These are phyloP conservation scores for Suillus luteus DNA, from an alignment of 768 basidiomycete genomes.

Conservation along the genomic window DNA sequence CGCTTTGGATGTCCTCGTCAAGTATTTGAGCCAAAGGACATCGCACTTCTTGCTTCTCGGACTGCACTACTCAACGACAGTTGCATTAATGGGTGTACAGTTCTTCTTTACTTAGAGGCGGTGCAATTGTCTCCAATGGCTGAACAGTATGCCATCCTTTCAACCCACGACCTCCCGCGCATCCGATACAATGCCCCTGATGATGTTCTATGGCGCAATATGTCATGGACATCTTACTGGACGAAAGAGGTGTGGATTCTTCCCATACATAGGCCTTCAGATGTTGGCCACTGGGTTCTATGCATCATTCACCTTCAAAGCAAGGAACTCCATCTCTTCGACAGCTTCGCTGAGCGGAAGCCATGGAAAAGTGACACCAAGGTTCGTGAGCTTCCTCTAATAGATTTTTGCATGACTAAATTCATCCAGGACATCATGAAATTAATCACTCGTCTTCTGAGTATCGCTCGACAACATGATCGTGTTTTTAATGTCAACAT, in stretches of 20 bases:
- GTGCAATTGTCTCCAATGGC: neutral
- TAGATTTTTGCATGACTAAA: neutral
- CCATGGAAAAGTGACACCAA: slow-evolving; percentile 4
- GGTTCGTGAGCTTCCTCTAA: neutral
- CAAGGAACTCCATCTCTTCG: slow-evolving; percentile 30
- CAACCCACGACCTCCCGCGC: slow-evolving; percentile 6
- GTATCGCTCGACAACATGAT: neutral
- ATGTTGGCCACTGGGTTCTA: slow-evolving; percentile 35
- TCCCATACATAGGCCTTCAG: slow-evolving; percentile 33
- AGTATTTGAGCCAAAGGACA: slow-evolving; percentile 9
- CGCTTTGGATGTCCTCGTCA: neutral
- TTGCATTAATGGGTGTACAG: slow-evolving; percentile 12
- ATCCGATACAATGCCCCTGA: slow-evolving; percentile 3
- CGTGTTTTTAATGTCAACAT: neutral
- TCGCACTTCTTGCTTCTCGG: slow-evolving; percentile 4
- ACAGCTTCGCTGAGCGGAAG: slow-evolving; percentile 28
- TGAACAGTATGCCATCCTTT: slow-evolving; percentile 12
- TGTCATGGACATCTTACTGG: slow-evolving; percentile 28
- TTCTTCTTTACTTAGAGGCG: slow-evolving; percentile 6
- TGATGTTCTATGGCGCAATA: slow-evolving; percentile 24
- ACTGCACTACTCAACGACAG: slow-evolving; percentile 12
- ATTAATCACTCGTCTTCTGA: neutral
- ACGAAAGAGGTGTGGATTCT: slow-evolving; percentile 34
- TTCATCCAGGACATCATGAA: slow-evolving; percentile 1
- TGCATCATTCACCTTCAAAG: slow-evolving; percentile 17